Evolutionary conservation across 176 grass and related monocot genomes (phyloP), one percentile per base, ranked within the genome.

Genomic region (Aegilops tauschii): DNA sequence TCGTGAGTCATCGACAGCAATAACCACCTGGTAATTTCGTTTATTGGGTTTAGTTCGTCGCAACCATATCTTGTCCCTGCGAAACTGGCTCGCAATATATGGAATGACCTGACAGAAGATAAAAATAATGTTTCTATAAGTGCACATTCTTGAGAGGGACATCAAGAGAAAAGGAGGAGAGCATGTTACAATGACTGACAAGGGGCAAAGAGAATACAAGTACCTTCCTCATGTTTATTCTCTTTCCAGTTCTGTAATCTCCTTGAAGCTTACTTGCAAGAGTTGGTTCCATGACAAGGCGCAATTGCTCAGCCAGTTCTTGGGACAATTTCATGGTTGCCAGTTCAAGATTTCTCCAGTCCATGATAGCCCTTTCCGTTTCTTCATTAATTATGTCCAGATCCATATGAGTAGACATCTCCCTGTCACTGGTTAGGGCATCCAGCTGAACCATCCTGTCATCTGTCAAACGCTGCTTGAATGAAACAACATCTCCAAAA

Each of bases 221-320:
- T 88, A 98, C 96, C 96, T 98, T 98, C 76, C 96, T 98, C 93
- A 98, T 98, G 84, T 98, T 98, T 85, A 98, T 96, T 84, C 93
- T 93, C 64, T 98, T 98, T 91, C 96, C 96, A 92, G 96, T 98
- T 88, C 92, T 90, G 83, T 98, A 98, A 92, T 98, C 96, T 47
- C 96, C 96, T 88, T 98, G 93, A 82, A 98, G 96, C 61, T 98
- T 98, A 80, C 96, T 98, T 40, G 96, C 96, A 17, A 98, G 86
- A 83, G 96, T 96, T n/a, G 93, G 93, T 88, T 98, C 93, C 93
- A 98, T 86, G 50, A 98, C 92, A 72, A 96, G 87, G n/a, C 96
- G 93, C 70, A 98, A 90, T 78, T 98, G 96, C 90, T 98, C 96
- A 72, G 92, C 84, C 52, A 98, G 86, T 86, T 96, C 96, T 76